These are phyloP conservation scores for Protomyces inouyei DNA, from an alignment of 1,139 yeast genomes.

Conservation along the genomic window DNA sequence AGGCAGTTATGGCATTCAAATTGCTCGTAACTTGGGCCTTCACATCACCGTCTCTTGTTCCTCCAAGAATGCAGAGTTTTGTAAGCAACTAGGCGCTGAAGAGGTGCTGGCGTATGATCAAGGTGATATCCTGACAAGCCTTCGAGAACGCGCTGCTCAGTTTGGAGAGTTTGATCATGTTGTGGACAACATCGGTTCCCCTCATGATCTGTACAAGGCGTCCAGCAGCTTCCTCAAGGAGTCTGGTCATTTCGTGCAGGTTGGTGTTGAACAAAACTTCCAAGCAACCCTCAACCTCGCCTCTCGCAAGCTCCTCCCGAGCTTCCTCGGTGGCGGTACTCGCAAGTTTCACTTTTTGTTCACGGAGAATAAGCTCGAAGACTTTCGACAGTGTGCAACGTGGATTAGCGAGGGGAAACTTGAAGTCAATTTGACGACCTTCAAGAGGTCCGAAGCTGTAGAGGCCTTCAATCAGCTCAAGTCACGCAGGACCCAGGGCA, in stretches of 20 bases:
- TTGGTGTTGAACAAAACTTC: slow-evolving; percentile 4
- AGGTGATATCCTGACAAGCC: slow-evolving; percentile 4
- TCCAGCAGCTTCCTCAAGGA: slow-evolving; percentile 13
- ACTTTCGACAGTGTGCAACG: slow-evolving; percentile 5
- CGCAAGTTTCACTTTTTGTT: slow-evolving; percentile 9
- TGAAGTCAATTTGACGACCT: slow-evolving; percentile 15
- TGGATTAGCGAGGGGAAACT: slow-evolving; percentile 9
- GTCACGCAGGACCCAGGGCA: slow-evolving; percentile 19
- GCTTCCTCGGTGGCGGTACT: slow-evolving; percentile 23
- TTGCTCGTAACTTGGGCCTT: slow-evolving; percentile 23
- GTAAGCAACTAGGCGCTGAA: slow-evolving; percentile 24
- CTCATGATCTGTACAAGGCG: slow-evolving; percentile 3
- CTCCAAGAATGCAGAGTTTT: slow-evolving; percentile 17
- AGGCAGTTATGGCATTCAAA: slow-evolving; percentile 23
- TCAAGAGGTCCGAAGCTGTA: slow-evolving; percentile 4
- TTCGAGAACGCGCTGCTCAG: slow-evolving; percentile 3
- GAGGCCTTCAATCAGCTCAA: slow-evolving; percentile 15
- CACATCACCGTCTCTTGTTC: slow-evolving; percentile 25
- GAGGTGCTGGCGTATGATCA: slow-evolving; percentile 22
- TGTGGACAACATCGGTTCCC: slow-evolving; percentile 27
- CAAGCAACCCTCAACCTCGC: background rate
- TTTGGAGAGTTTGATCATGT: slow-evolving; percentile 23
- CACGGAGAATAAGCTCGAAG: background rate
- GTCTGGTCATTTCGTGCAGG: slow-evolving; percentile 21
- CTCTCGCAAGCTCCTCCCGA: slow-evolving; percentile 17